phyloP scores from a whole-genome alignment of 208 protist species.

The Phytomonas serpens region DNA sequence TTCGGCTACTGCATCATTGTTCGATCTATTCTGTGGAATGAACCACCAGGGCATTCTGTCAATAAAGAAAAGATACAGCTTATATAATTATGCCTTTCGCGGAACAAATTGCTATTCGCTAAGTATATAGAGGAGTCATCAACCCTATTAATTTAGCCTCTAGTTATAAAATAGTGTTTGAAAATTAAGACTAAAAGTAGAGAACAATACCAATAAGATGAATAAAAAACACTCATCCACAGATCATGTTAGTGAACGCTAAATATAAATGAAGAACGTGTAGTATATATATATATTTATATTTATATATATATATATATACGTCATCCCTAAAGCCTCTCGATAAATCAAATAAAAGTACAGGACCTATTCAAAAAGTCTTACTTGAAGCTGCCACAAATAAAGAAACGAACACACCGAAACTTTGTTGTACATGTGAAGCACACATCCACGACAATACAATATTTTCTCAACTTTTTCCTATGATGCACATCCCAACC shows the following conservation, averaged over 20 bases:
- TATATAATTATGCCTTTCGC: background rate
- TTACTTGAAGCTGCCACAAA: background rate
- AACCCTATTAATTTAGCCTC: background rate
- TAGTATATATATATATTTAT: slow-evolving; percentile 1
- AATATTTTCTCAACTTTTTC: background rate
- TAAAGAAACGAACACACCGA: background rate
- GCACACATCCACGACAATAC: background rate
- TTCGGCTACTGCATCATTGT: background rate
- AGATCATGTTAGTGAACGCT: background rate
- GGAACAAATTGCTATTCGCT: background rate
- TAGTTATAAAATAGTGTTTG: background rate
- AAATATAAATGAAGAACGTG: background rate
- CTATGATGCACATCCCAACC: background rate
- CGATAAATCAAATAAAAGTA: slow-evolving; percentile 2
- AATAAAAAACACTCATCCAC: background rate
- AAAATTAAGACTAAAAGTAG: background rate
- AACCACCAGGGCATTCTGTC: background rate
- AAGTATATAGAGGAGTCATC: background rate
- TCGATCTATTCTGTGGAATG: background rate
- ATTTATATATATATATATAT: slow-evolving; percentile 15
- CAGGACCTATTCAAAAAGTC: slow-evolving; percentile 5
- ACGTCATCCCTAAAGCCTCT: background rate
- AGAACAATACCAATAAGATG: background rate
- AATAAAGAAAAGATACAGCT: background rate
- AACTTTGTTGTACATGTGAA: background rate